Conservation (phyloP, 257 asterid genomes). For the Mitragyna speciosa region DNA sequence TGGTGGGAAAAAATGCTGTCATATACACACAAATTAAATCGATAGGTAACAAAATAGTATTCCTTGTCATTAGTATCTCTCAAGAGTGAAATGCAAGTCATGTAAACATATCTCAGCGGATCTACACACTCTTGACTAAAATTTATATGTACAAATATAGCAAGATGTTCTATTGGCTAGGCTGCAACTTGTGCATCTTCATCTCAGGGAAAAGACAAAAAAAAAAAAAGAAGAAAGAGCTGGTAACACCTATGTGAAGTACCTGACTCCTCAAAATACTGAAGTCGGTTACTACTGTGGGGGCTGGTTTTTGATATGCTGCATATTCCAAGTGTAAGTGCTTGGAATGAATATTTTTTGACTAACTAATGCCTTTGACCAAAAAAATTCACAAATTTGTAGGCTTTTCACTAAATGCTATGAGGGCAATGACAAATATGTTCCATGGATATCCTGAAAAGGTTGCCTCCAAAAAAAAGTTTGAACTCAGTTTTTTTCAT, state of each 20-base stretch:
- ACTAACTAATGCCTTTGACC: neutral
- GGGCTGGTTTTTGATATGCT: neutral
- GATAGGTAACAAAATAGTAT: no score
- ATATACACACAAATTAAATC: no score
- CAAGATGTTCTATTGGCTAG: neutral
- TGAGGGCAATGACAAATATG: slow-evolving; percentile 15
- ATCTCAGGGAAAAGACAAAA: neutral
- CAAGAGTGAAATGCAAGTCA: neutral
- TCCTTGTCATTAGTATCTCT: no score
- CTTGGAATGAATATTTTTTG: slow-evolving; percentile 1
- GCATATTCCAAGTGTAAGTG: slow-evolving; percentile 4
- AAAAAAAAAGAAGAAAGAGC: neutral
- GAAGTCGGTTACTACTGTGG: slow-evolving; percentile 6
- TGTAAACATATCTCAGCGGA: no score
- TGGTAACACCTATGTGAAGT: slow-evolving; percentile 1
- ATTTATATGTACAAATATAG: no score
- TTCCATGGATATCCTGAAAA: slow-evolving; percentile 28
- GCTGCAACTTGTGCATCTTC: neutral
- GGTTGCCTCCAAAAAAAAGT: neutral
- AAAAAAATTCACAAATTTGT: neutral
- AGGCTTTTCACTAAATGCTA: neutral
- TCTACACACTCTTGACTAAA: no score
- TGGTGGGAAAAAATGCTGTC: no score
- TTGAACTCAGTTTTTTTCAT: neutral
- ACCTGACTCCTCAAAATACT: slow-evolving; percentile 15